These are phyloP conservation scores for Hygrophorus pudorinus DNA, from an alignment of 768 basidiomycete genomes.

Conservation along the genomic window DNA sequence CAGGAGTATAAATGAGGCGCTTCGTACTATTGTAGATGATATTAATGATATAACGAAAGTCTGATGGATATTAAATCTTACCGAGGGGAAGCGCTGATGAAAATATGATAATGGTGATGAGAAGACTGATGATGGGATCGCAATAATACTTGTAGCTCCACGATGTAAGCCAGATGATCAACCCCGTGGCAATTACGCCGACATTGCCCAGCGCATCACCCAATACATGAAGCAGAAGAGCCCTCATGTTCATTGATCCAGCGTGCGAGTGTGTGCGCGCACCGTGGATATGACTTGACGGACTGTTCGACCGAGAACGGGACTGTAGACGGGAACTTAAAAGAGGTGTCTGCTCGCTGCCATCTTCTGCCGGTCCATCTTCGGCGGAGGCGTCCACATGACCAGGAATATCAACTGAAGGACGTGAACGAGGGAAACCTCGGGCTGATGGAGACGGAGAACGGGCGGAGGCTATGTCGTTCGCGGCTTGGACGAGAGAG, in stretches of 20 bases:
- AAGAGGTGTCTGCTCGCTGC: slow-evolving; percentile 30
- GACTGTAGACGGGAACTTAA: slow-evolving; percentile 9
- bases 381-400: slow-evolving; percentile 5
- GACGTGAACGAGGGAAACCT: slow-evolving; percentile 13
- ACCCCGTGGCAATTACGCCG: slow-evolving; percentile 91
- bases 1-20: slow-evolving; percentile 88
- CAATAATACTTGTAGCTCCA: slow-evolving; percentile 86
- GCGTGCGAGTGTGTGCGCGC: slow-evolving; percentile 31
- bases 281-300: slow-evolving; percentile 18
- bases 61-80: slow-evolving; percentile 20
- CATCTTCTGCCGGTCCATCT: slow-evolving; percentile 21
- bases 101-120: slow-evolving; percentile 96
- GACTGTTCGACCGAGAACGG: slow-evolving; percentile 7
- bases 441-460: slow-evolving; percentile 33
- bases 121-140: slow-evolving; percentile 86
- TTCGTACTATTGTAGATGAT: slow-evolving; percentile 45
- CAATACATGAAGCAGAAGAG: slow-evolving; percentile 85
- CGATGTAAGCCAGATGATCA: slow-evolving; percentile 84
- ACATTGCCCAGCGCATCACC: slow-evolving; percentile 98
- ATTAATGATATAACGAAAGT: not conserved
- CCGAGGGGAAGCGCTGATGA: slow-evolving; percentile 89
- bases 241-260: slow-evolving; percentile 97
- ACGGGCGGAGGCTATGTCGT: slow-evolving; percentile 59
- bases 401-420: slow-evolving; percentile 15
- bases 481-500: slow-evolving; percentile 71